Percentiles rank a stretch among this genome's conserved stretches.
Evolutionary conservation across 345 rosid genomes (phyloP).

Genomic region (rapeseed (Brassica napus)): DNA sequence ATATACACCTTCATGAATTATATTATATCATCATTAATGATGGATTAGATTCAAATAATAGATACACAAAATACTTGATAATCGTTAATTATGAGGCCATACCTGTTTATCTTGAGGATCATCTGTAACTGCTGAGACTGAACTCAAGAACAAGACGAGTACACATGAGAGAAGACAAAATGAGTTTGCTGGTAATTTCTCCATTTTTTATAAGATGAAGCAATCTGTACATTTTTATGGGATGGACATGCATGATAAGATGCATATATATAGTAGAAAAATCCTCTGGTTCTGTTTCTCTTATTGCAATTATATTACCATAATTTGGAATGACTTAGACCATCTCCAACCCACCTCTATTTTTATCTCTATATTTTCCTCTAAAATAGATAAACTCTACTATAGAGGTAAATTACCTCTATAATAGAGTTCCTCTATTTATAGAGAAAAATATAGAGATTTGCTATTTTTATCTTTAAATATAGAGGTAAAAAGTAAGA

Average conservation of each 20-base stretch:
- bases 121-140: slow-evolving; percentile 13
- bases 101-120: slow-evolving; percentile 23
- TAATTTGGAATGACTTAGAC: neutral
- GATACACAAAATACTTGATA: neutral
- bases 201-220: slow-evolving; percentile 1
- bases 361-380: too few species aligned
- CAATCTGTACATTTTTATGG: neutral
- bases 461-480: too few species aligned
- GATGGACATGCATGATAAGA: neutral
- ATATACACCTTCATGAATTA: slow-evolving; percentile 39
- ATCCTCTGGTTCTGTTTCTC: neutral
- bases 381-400: too few species aligned
- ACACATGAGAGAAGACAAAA: neutral
- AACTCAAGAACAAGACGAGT: slow-evolving; percentile 5
- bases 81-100: neutral
- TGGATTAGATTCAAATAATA: neutral
- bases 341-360: too few species aligned
- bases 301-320: neutral
- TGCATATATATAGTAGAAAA: neutral
- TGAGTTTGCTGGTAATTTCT: neutral
- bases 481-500: too few species aligned
- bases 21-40: neutral
- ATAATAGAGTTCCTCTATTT: too few species aligned
- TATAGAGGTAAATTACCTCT: too few species aligned
- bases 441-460: too few species aligned